These are phyloP conservation scores for Daldinia loculata DNA, from an alignment of 495 filamentous ascomycete genomes.

Conservation along the genomic window DNA sequence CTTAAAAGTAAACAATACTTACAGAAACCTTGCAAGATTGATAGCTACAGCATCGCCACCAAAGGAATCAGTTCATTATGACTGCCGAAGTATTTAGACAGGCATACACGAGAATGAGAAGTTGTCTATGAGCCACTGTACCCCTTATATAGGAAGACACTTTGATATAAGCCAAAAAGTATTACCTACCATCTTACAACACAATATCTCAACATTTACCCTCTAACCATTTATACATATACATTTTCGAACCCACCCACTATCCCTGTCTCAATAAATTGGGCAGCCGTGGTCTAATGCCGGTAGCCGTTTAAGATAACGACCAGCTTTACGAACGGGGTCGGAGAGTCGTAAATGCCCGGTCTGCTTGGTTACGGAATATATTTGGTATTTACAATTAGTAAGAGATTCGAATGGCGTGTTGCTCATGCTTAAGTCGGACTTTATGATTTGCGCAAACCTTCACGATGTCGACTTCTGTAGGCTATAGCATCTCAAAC, in stretches of 20 bases:
- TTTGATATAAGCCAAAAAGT: background rate
- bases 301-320: background rate
- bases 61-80: too few species aligned
- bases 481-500: background rate
- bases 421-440: background rate
- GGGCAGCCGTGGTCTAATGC: slow-evolving; percentile 1
- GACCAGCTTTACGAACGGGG: background rate
- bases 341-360: background rate
- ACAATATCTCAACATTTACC: background rate
- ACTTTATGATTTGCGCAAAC: background rate
- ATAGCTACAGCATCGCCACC: background rate
- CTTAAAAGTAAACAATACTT: background rate
- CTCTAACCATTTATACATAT: background rate
- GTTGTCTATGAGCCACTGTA: background rate
- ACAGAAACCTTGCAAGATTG: background rate
- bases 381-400: background rate
- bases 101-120: background rate
- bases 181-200: background rate
- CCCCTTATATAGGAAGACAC: background rate
- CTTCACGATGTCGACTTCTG: background rate
- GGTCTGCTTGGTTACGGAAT: background rate
- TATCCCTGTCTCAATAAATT: background rate
- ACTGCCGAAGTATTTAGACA: background rate
- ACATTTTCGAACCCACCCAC: background rate
- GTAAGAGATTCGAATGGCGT: background rate